These are phyloP conservation scores for Paraconiothyrium sp. DNA, from an alignment of 2,329 filamentous ascomycete species.

Conservation along the genomic window DNA sequence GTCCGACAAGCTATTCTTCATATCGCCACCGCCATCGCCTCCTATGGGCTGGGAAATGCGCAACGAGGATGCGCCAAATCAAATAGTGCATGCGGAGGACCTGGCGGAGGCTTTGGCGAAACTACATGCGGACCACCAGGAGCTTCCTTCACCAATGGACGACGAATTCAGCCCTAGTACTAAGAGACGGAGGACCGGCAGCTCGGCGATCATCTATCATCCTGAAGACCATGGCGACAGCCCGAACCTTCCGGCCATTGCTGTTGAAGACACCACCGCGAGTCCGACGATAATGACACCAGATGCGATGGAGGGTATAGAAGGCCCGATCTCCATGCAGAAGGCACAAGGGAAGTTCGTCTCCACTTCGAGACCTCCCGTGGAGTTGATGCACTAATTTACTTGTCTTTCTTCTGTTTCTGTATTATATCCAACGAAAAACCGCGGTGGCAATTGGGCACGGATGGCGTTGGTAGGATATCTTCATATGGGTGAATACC, in stretches of 20 bases:
- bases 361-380: constrained; percentile 50
- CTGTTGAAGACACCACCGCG: constrained; percentile 68
- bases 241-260: constrained; percentile 68
- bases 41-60: constrained; percentile 72
- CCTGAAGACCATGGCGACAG: constrained; percentile 69
- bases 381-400: constrained; percentile 50
- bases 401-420: constrained; percentile 18
- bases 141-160: constrained; percentile 37
- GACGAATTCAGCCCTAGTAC: constrained; percentile 33
- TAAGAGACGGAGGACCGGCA: constrained; percentile 55
- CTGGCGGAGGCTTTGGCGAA: constrained; percentile 65
- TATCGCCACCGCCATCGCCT: constrained; percentile 70
- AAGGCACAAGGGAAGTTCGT: constrained; percentile 45
- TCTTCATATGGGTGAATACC: background rate
- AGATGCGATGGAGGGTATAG: constrained; percentile 52
- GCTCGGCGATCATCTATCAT: constrained; percentile 70
- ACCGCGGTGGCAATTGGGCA: constrained; percentile 26
- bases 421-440: constrained; percentile 32
- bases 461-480: constrained; percentile 38
- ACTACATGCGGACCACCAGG: constrained; percentile 55
- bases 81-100: constrained; percentile 70
- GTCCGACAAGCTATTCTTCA: constrained; percentile 71
- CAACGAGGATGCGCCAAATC: constrained; percentile 71
- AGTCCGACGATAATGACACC: constrained; percentile 59
- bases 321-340: constrained; percentile 45